These are phyloP conservation scores for Aspergillus piperis DNA, from an alignment of 2,329 filamentous ascomycete species.

Conservation along the genomic window DNA sequence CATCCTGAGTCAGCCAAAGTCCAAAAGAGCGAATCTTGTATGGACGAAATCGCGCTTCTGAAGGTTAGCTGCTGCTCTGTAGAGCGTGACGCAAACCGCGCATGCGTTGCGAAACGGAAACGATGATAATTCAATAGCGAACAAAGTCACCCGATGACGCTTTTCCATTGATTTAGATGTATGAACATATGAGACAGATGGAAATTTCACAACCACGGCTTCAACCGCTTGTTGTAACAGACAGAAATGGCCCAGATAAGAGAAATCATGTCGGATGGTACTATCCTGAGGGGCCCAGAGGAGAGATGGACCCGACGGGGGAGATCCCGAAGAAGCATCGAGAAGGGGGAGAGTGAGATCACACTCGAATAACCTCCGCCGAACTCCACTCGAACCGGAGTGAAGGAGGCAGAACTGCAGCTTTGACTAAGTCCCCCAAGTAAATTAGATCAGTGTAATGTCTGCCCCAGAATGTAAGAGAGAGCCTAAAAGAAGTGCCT, in stretches of 20 bases:
- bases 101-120: not conserved
- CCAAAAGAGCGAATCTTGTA: not conserved
- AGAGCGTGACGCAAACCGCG: not conserved
- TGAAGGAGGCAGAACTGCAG: constrained; percentile 1
- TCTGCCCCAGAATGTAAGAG: no score
- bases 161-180: not conserved
- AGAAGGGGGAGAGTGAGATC: constrained; percentile 2
- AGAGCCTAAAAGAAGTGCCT: not conserved
- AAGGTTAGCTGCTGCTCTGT: not conserved
- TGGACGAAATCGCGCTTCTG: not conserved
- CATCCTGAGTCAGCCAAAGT: constrained; percentile 5
- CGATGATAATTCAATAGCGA: not conserved
- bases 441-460: no score
- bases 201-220: not conserved
- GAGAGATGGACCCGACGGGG: not conserved
- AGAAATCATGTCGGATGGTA: not conserved
- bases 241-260: not conserved
- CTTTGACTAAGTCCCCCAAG: no score
- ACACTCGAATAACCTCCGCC: not conserved
- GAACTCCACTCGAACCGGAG: not conserved
- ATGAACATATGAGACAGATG: not conserved
- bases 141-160: not conserved
- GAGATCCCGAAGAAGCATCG: constrained; percentile 1
- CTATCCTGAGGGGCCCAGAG: not conserved
- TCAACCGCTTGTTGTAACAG: not conserved